Conservation (phyloP, 169 alveolate genomes). For the Cryptosporidium andersoni region DNA sequence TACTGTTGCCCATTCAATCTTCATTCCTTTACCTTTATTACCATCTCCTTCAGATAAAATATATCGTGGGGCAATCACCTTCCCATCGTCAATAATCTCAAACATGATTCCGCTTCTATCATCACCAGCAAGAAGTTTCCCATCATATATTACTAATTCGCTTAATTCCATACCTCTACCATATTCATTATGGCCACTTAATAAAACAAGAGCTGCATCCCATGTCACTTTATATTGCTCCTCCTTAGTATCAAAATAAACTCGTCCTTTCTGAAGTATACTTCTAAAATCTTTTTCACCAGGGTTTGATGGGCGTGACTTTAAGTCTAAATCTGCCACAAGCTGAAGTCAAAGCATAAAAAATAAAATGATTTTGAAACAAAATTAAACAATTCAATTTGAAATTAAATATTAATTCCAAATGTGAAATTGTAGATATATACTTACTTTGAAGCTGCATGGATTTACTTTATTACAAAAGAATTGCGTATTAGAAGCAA, state of each 20-base stretch:
- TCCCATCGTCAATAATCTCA: slow-evolving; percentile 57
- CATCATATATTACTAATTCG: slow-evolving; percentile 69
- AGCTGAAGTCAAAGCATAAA: background rate
- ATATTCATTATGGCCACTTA: slow-evolving; percentile 70
- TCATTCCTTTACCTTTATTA: slow-evolving; percentile 74
- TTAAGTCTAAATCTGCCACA: slow-evolving; percentile 64
- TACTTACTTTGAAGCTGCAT: no score
- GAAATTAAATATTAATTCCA: no score
- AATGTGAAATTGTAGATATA: no score
- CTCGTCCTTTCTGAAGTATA: slow-evolving; percentile 26
- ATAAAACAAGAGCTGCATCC: slow-evolving; percentile 11
- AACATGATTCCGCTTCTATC: slow-evolving; percentile 78
- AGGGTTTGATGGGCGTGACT: slow-evolving; percentile 27
- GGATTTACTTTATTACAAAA: no score
- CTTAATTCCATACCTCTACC: slow-evolving; percentile 78
- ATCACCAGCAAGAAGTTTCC: slow-evolving; percentile 72
- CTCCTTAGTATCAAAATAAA: slow-evolving; percentile 9
- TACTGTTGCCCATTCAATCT: slow-evolving; percentile 74
- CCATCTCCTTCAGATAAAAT: slow-evolving; percentile 75
- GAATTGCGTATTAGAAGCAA: no score
- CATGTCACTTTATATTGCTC: slow-evolving; percentile 23
- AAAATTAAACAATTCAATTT: no score
- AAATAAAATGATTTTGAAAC: no score
- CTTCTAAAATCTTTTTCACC: slow-evolving; percentile 54
- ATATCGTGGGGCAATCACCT: slow-evolving; percentile 65